Base-by-base conservation (phyloP, 768 basidiomycete genomes). In the Leccinum broughii region DNA sequence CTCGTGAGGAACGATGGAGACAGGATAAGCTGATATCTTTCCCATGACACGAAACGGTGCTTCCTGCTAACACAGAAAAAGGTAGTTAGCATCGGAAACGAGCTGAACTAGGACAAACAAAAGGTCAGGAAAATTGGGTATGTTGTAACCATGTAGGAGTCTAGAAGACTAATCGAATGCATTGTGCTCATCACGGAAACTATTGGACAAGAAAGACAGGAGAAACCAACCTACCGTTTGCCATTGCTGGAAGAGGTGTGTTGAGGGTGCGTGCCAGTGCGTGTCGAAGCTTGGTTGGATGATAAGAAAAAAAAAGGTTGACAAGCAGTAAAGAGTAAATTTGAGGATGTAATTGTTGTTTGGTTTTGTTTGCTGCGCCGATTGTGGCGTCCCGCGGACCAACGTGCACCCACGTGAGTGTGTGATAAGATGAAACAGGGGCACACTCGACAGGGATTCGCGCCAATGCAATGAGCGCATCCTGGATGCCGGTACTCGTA, bases 161-260 rank as follows among this genome's bases (percentile, higher is more conserved):
- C 92, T 92, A 88, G 75, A 93, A 93, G 92, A 95, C 92, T 95
- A 95, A 95, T 95, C 93, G 88, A 71, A 81, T 82, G 76, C 82
- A 76, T 75, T 75, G 77, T 83, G 81, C 82, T 85, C 88, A 86
- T 82, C 77, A 76, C 55, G 15, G 41, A 6, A 58, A 62, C 63
- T 22, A 9, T 41, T 2, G 51, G 57, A 20, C 46, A 44, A 3
- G 35, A 50, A 37, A 54, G 13, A 20, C 14, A 32, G 34, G 26
- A 3, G 9, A 15, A 59, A 54, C 32, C 53, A 44, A 62, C 67
- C 20, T 51, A 70, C 69, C 60, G 53, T 54, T 56, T 44, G 15
- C 20, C 6, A 30, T 58, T 55, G 6, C n/a, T 13, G 11, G 17
- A 37, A 53, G 34, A 8, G 32, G 22, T 34, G 37, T 4, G 9